Base-by-base conservation (phyloP, 345 rosid genomes). In the Eucalyptus tenuipes region DNA sequence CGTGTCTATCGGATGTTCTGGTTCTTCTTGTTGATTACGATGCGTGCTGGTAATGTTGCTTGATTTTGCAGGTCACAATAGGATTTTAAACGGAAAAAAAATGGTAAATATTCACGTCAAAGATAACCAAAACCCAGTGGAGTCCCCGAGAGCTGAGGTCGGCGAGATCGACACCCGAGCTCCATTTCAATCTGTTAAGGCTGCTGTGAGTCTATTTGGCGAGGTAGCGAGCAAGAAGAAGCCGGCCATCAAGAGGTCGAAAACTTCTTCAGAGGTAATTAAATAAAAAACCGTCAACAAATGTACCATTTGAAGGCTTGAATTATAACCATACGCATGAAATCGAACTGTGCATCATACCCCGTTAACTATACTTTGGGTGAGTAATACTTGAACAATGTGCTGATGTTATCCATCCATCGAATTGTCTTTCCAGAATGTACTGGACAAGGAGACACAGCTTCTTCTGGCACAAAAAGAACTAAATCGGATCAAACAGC, bases 131-230 rank as follows among this genome's bases (percentile, higher is more conserved):
- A 87, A 33, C 27, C 49, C 87, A 16, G 29, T 22, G 6, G 79
- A 85, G 12, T 95, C 97, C 88, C 97, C 97, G 2, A 94, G 89
- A 90, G 94, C 89, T 22, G 99, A 95, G 95, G 94, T 96, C 7
- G 98, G 99, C 87, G 99, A 97, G 94, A 98, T 96, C 86, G 99
- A 98, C 93, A 96, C 99, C 13, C 90, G 95, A 92, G 97, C 98
- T 48, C 99, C 99, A 2, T 95, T 96, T 88, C 96, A 95, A 90
- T 98, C 99, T 68, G 99, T 98, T 59, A 96, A 93, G 92, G 99
- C 99, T 31, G 99, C 99, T 27, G 98, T 98, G 86, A 96, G 94
- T 86, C 92, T 96, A 82, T 98, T 96, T 61, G 98, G 97, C 6
- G 97, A 96, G 92, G 99, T 96, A 12, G 95, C 94, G 12, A 64